Evolutionary conservation across 2,329 filamentous ascomycete species (phyloP).

Genomic region (Chalaropsis thielavioides): DNA sequence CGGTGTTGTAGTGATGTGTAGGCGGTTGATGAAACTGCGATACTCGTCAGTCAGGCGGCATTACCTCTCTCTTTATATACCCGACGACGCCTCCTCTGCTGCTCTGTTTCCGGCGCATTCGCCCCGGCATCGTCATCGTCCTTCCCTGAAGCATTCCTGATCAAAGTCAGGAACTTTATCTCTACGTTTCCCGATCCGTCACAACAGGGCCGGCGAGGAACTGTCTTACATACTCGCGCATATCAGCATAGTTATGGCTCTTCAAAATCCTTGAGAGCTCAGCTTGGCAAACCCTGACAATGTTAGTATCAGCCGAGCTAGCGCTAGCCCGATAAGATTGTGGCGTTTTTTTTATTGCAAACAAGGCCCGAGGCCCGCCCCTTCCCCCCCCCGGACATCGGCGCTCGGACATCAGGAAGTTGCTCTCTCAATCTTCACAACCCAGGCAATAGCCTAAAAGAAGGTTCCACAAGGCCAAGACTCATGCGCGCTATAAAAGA

Average conservation of each 20-base stretch:
- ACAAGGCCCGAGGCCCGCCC: too few relatives aligned
- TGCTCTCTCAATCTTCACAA: too few relatives aligned
- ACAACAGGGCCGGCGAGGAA: not conserved
- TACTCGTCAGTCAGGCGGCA: not conserved
- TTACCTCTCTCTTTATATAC: not conserved
- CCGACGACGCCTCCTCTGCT: not conserved
- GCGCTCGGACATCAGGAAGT: too few relatives aligned
- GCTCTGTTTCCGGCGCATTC: not conserved
- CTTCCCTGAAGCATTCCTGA: not conserved
- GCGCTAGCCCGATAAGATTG: not conserved
- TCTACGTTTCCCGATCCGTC: not conserved
- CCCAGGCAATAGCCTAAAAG: too few relatives aligned
- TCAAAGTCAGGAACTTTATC: not conserved
- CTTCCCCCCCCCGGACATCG: too few relatives aligned
- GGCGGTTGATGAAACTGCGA: not conserved
- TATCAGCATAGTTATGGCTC: not conserved
- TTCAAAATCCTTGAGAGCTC: not conserved
- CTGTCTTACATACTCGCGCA: not conserved
- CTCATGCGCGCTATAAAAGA: too few relatives aligned
- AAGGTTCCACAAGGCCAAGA: too few relatives aligned
- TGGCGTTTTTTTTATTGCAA: too few relatives aligned
- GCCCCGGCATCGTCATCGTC: not conserved
- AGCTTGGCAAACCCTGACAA: not conserved
- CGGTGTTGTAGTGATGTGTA: not conserved
- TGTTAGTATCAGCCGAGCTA: not conserved